phyloP scores from a whole-genome alignment of 2,329 filamentous ascomycete genomes.

The Neocatenulostroma microsporum region DNA sequence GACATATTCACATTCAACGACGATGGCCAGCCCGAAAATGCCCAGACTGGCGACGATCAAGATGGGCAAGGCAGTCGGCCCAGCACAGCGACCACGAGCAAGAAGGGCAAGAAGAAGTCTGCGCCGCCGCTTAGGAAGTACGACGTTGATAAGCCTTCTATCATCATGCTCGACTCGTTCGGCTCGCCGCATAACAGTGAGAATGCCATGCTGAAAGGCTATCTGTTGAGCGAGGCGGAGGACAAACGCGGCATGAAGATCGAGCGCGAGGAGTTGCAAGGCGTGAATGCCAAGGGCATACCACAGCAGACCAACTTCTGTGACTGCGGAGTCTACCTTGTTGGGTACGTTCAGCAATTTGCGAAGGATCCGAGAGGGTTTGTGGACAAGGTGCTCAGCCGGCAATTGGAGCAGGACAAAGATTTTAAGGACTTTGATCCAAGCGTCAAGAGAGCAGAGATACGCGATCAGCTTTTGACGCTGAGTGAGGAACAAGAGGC shows the following conservation, averaged over 20 bases:
- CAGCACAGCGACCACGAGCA: slow-evolving; percentile 8
- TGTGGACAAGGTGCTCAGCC: slow-evolving; percentile 56
- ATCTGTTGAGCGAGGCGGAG: slow-evolving; percentile 65
- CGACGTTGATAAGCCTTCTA: slow-evolving; percentile 47
- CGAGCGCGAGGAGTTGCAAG: slow-evolving; percentile 41
- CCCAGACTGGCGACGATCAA: too few relatives aligned
- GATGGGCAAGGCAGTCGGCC: too few relatives aligned
- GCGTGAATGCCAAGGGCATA: slow-evolving; percentile 65
- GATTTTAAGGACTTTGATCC: slow-evolving; percentile 51
- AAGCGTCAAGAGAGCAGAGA: slow-evolving; percentile 53
- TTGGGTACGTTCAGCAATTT: slow-evolving; percentile 80
- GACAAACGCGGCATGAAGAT: slow-evolving; percentile 50
- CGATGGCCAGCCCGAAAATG: slow-evolving; percentile 5
- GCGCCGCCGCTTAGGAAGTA: slow-evolving; percentile 22
- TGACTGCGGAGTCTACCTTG: slow-evolving; percentile 82
- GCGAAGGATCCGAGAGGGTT: slow-evolving; percentile 66
- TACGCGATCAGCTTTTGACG: slow-evolving; percentile 58
- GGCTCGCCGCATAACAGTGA: slow-evolving; percentile 57
- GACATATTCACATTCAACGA: slow-evolving; percentile 10
- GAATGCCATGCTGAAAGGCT: slow-evolving; percentile 63
- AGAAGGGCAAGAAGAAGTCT: slow-evolving; percentile 13
- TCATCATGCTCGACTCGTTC: slow-evolving; percentile 84
- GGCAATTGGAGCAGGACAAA: slow-evolving; percentile 50
- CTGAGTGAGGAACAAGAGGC: slow-evolving; percentile 54
- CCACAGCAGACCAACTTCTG: slow-evolving; percentile 75